Base-by-base conservation (phyloP, 148 eudicot genomes). In the Rhododendron molle region DNA sequence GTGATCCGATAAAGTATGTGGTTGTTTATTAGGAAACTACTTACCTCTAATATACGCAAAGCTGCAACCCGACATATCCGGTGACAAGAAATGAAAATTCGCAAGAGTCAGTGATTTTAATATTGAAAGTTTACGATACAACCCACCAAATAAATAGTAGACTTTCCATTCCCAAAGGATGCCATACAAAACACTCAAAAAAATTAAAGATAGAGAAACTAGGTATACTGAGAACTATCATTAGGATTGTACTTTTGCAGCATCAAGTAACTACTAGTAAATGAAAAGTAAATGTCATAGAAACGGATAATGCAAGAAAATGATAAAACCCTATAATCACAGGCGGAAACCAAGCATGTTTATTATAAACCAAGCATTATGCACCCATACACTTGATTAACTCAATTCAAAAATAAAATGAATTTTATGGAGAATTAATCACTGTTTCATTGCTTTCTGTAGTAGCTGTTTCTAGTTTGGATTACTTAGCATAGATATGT, bases 31-130 rank as follows among this genome's bases (percentile, higher is more conserved):
- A 4, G 69, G 47, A 12, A 82, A 73, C 6, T 73, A 82, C 90
- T 84, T 7, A 90, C 94, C 91, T 92, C 91, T 81, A 92, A 60
- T 81, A 92, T 92, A 46, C 92, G 92, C 86, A 92, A 50, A 60
- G 94, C 94, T 92, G 90, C 83, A 38, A n/a, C 23, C 65, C 82
- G 83, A 80, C 36, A 34, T 34, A 82, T 73, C 69, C 62, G 36
- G 76, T 0, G 32, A 78, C 84, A 81, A 30, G 69, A 84, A 76
- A 83, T 60, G 81, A 16, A 86, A 78, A 6, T 69, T 3, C 26
- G 44, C 74, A 67, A 8, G 32, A 83, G 67, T 86, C 40, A 83
- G 80, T 54, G 67, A 38, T 11, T 16, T 85, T 49, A 9, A 6
- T 30, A 82, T 28, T 84, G 81, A 2, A 69, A 80, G 11, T 44